phyloP scores from a whole-genome alignment of 2,329 filamentous ascomycete genomes.

The Aureobasidium melanogenum region DNA sequence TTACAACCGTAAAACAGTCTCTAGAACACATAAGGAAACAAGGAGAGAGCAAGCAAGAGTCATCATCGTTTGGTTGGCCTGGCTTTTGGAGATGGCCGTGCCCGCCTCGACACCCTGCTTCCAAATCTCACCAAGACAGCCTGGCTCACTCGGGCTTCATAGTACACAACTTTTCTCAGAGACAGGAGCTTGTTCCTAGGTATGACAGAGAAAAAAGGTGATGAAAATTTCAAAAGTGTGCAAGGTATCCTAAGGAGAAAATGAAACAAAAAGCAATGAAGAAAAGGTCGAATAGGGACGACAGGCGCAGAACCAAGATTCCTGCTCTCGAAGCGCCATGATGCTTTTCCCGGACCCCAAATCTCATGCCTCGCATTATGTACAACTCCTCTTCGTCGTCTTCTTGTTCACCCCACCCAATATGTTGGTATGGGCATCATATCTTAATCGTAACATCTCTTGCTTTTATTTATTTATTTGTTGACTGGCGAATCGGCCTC shows the following conservation, averaged over 20 bases:
- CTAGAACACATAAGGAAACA: no score
- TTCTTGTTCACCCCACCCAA: neutral
- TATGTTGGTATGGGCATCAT: neutral
- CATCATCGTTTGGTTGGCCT: neutral
- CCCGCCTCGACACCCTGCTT: neutral
- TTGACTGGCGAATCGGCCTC: conserved; percentile 38
- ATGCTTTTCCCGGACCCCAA: neutral
- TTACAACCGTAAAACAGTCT: no score
- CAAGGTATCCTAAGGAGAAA: neutral
- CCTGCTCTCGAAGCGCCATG: conserved; percentile 2
- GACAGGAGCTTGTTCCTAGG: neutral
- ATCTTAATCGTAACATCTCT: neutral
- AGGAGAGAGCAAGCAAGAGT: neutral
- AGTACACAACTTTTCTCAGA: neutral
- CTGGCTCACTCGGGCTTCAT: neutral
- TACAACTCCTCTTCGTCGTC: neutral
- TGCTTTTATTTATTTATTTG: conserved; percentile 31
- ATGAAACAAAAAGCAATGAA: neutral
- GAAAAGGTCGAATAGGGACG: neutral
- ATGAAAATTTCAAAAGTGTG: neutral
- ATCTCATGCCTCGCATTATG: conserved; percentile 6
- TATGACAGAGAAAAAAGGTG: neutral
- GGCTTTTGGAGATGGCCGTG: neutral
- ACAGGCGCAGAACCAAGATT: conserved; percentile 4
- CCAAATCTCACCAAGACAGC: neutral